Conservation (phyloP, 345 rosid species). For the Erucastrum elatum region DNA sequence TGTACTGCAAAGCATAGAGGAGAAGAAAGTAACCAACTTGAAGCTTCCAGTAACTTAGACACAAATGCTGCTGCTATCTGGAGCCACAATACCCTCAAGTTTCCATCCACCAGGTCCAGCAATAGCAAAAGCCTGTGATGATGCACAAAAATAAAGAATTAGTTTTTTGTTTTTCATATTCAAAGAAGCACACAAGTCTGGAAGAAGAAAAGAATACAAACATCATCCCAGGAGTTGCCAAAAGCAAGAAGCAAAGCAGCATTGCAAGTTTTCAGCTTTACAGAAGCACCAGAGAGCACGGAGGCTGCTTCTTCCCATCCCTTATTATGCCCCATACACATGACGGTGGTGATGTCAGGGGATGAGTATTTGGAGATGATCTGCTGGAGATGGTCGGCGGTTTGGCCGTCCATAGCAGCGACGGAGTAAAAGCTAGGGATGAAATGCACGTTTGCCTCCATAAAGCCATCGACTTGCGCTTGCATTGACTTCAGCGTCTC, state of each 20-base stretch:
- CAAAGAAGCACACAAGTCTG: background rate
- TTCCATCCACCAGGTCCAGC: slow-evolving; percentile 97
- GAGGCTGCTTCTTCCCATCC: slow-evolving; percentile 99
- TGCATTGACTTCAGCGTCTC: slow-evolving; percentile 91
- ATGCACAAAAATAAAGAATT: slow-evolving; percentile 5
- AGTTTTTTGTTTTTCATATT: slow-evolving; percentile 10
- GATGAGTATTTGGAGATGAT: slow-evolving; percentile 65
- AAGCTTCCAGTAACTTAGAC: slow-evolving; percentile 34
- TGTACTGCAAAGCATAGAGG: background rate
- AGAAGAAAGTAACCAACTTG: slow-evolving; percentile 18
- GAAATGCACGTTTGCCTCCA: slow-evolving; percentile 76
- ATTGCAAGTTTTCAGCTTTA: slow-evolving; percentile 88
- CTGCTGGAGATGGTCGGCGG: slow-evolving; percentile 80
- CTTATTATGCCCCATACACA: slow-evolving; percentile 98
- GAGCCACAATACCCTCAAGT: slow-evolving; percentile 82
- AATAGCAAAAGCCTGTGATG: slow-evolving; percentile 70
- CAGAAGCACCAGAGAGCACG: slow-evolving; percentile 65
- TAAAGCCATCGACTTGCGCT: slow-evolving; percentile 62
- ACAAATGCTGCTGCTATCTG: slow-evolving; percentile 43
- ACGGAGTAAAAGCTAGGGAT: slow-evolving; percentile 93
- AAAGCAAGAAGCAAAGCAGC: slow-evolving; percentile 95
- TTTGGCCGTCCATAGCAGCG: slow-evolving; percentile 98
- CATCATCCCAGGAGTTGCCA: slow-evolving; percentile 96
- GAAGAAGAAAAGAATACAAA: slow-evolving; percentile 26
- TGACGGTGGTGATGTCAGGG: slow-evolving; percentile 71